These are phyloP conservation scores for Spinellus fusiger DNA, from an alignment of 192 early-diverging fungal genomes.

Conservation along the genomic window DNA sequence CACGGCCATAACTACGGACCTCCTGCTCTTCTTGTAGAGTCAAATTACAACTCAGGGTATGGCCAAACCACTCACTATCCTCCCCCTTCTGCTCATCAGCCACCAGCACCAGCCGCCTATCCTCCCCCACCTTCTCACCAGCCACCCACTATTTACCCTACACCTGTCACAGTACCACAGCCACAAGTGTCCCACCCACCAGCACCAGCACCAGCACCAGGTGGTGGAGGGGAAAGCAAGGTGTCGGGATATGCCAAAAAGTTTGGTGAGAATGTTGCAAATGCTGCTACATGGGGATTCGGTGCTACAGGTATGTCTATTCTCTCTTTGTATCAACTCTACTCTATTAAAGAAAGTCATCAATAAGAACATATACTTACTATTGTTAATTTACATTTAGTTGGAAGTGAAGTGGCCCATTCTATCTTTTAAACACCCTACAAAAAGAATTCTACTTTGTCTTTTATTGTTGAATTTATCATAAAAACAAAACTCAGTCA, in stretches of 20 bases:
- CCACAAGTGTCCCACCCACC: conserved; percentile 4
- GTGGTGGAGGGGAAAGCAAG: conserved; percentile 1
- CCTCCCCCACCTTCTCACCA: conserved; percentile 3
- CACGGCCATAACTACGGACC: not conserved
- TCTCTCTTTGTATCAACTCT: not conserved
- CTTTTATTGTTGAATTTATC: too few relatives aligned
- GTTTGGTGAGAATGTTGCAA: conserved; percentile 22
- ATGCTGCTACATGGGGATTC: conserved; percentile 26
- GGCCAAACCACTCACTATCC: not conserved
- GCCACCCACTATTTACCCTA: conserved; percentile 2
- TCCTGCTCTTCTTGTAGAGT: not conserved
- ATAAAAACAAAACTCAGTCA: too few relatives aligned
- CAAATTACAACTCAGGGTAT: not conserved
- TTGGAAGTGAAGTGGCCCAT: conserved; percentile 14
- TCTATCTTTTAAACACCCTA: not conserved
- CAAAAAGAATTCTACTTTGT: too few relatives aligned
- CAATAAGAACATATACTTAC: not conserved
- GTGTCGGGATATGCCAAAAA: conserved; percentile 16
- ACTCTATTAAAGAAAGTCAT: not conserved
- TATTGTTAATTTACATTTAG: not conserved
- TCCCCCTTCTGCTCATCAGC: not conserved
- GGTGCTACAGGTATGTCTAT: conserved; percentile 30
- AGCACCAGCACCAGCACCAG: not conserved
- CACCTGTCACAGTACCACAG: conserved; percentile 11
- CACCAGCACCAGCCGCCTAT: not conserved